Evolutionary conservation across 2,329 filamentous ascomycete species (phyloP).

Genomic region (Aspergillus texensis): DNA sequence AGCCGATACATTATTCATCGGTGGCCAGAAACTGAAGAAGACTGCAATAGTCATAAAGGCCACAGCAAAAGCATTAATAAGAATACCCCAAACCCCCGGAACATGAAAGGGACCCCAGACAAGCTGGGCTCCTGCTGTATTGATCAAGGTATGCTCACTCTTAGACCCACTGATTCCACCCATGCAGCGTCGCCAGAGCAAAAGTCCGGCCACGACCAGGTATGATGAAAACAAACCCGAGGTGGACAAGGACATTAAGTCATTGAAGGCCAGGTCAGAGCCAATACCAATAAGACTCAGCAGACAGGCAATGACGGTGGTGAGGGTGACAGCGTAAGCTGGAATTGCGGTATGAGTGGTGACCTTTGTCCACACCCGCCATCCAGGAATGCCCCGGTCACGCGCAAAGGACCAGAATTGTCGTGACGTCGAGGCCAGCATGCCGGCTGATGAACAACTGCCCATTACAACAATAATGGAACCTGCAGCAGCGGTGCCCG

Average conservation of each 20-base stretch:
- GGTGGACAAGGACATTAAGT: slow-evolving; percentile 38
- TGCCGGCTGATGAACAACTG: slow-evolving; percentile 31
- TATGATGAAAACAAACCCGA: slow-evolving; percentile 35
- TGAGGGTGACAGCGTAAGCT: slow-evolving; percentile 27
- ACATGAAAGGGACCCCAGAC: slow-evolving; percentile 34
- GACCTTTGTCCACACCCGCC: slow-evolving; percentile 31
- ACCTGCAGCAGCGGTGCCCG: slow-evolving; percentile 40
- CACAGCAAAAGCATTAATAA: slow-evolving; percentile 49
- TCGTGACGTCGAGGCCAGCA: slow-evolving; percentile 33
- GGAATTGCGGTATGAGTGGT: slow-evolving; percentile 21
- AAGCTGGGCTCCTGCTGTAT: slow-evolving; percentile 30
- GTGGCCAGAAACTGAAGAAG: slow-evolving; percentile 55
- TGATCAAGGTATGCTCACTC: slow-evolving; percentile 21
- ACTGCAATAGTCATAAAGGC: slow-evolving; percentile 51
- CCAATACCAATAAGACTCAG: slow-evolving; percentile 39
- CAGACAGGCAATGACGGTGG: slow-evolving; percentile 30
- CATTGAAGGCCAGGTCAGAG: slow-evolving; percentile 35
- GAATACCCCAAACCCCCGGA: slow-evolving; percentile 38
- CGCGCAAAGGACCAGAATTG: slow-evolving; percentile 43
- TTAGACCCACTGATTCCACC: slow-evolving; percentile 23
- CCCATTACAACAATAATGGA: slow-evolving; percentile 33
- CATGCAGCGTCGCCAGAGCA: slow-evolving; percentile 32
- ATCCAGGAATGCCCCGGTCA: slow-evolving; percentile 39
- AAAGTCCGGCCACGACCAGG: slow-evolving; percentile 27
- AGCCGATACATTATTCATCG: not conserved